phyloP scores from a whole-genome alignment of 176 grass and related monocot genomes.

The Carex littledalei region DNA sequence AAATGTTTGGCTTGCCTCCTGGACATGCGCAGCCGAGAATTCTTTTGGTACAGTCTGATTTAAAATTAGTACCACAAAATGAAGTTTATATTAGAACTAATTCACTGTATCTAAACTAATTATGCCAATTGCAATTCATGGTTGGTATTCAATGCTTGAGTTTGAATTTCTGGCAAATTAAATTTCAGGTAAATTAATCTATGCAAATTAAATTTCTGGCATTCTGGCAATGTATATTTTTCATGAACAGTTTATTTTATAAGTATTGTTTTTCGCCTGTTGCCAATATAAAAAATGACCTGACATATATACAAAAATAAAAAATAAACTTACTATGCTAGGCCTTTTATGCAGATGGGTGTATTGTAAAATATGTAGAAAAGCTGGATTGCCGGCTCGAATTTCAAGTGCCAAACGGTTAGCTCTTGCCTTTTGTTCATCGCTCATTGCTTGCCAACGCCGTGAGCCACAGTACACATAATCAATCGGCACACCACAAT shows the following conservation, averaged over 20 bases:
- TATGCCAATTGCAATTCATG: neutral
- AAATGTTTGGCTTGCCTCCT: neutral
- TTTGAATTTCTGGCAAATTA: neutral
- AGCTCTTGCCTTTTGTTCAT: neutral
- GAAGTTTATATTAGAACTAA: neutral
- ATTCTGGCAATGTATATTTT: too few species aligned
- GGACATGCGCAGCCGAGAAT: constrained; percentile 26
- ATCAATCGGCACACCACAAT: neutral
- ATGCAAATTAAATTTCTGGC: too few species aligned
- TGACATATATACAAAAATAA: too few species aligned
- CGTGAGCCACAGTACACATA: neutral
- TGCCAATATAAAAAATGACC: too few species aligned
- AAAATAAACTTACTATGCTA: neutral
- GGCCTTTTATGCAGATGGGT: neutral
- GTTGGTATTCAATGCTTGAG: neutral
- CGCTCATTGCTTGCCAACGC: neutral
- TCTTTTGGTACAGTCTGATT: constrained; percentile 21
- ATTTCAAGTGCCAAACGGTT: constrained; percentile 16
- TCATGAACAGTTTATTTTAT: too few species aligned
- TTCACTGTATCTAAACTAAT: neutral
- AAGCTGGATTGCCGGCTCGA: constrained; percentile 29
- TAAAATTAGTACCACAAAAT: neutral
- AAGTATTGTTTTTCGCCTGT: too few species aligned
- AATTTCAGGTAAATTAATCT: neutral
- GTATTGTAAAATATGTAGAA: constrained; percentile 31